Conservation (phyloP, 768 basidiomycete species). For the Lanmaoa pseudosensibilis region DNA sequence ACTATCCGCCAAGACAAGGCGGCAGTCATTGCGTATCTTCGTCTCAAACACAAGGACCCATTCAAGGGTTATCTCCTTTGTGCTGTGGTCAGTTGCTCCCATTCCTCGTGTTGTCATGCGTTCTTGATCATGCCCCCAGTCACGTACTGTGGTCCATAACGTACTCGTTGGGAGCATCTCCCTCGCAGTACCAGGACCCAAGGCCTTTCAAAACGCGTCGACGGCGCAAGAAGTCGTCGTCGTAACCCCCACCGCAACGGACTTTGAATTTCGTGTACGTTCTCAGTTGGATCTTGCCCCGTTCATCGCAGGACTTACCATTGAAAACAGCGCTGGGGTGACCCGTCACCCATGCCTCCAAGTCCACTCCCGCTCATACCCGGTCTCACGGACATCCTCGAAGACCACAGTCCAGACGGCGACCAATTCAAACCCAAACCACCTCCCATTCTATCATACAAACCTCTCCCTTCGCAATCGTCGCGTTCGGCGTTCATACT, state of each 20-base stretch:
- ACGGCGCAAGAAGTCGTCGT: constrained; percentile 82
- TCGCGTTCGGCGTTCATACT: constrained; percentile 79
- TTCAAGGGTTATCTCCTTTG: constrained; percentile 75
- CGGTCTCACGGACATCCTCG: constrained; percentile 15
- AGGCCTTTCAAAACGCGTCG: constrained; percentile 76
- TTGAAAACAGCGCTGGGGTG: constrained; percentile 58
- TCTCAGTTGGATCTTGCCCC: constrained; percentile 10
- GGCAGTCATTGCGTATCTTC: constrained; percentile 73
- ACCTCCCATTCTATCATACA: constrained; percentile 47
- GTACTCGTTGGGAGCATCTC: constrained; percentile 78
- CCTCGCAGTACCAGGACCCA: constrained; percentile 70
- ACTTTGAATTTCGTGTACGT: constrained; percentile 55
- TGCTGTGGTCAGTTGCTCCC: constrained; percentile 56
- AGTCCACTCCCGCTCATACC: constrained; percentile 40
- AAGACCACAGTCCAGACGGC: constrained; percentile 4
- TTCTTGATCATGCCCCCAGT: constrained; percentile 31
- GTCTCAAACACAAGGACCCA: constrained; percentile 77
- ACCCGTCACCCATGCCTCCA: constrained; percentile 63
- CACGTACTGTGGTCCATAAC: constrained; percentile 70
- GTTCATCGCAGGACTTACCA: constrained; percentile 5
- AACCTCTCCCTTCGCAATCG: constrained; percentile 67
- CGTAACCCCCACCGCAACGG: constrained; percentile 56
- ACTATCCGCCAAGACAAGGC: constrained; percentile 80
- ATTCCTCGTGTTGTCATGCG: not conserved
- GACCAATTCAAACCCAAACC: constrained; percentile 3